Evolutionary conservation across 2,329 filamentous ascomycete genomes (phyloP).

Genomic region (Apiospora hydei): DNA sequence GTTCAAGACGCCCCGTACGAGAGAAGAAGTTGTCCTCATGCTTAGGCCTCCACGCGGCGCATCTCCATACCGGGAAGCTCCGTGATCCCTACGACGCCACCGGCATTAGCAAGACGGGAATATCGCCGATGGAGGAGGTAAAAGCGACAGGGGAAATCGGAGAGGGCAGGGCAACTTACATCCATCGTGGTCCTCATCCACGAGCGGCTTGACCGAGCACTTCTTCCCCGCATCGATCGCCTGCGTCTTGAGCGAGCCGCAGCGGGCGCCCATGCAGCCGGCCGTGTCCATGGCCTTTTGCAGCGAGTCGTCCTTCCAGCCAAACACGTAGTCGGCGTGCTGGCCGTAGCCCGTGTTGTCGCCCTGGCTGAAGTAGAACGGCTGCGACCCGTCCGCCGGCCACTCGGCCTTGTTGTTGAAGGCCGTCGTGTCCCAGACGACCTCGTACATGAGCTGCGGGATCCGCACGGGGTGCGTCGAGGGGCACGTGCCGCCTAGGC

Average conservation of each 20-base stretch:
- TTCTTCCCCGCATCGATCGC: slow-evolving; percentile 26
- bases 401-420: slow-evolving; percentile 40
- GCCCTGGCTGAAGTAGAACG: slow-evolving; percentile 40
- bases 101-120: background rate
- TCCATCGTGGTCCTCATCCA: slow-evolving; percentile 35
- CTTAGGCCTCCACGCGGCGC: background rate
- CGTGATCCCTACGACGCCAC: background rate
- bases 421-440: slow-evolving; percentile 55
- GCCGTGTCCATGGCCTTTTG: slow-evolving; percentile 28
- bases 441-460: slow-evolving; percentile 67
- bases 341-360: slow-evolving; percentile 33
- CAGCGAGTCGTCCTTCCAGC: slow-evolving; percentile 29
- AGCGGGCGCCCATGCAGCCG: slow-evolving; percentile 27
- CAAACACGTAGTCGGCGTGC: slow-evolving; percentile 30
- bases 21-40: background rate
- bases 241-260: slow-evolving; percentile 26
- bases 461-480: slow-evolving; percentile 58
- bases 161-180: background rate
- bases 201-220: slow-evolving; percentile 31
- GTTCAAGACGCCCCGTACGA: too few relatives aligned
- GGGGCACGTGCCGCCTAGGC: slow-evolving; percentile 56
- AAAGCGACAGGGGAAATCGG: background rate
- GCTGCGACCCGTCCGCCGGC: slow-evolving; percentile 42
- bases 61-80: slow-evolving; percentile 5
- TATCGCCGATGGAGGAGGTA: too few relatives aligned